phyloP scores from a whole-genome alignment of 805 yeast genomes.

The Yamadazyma paraphyllophila region DNA sequence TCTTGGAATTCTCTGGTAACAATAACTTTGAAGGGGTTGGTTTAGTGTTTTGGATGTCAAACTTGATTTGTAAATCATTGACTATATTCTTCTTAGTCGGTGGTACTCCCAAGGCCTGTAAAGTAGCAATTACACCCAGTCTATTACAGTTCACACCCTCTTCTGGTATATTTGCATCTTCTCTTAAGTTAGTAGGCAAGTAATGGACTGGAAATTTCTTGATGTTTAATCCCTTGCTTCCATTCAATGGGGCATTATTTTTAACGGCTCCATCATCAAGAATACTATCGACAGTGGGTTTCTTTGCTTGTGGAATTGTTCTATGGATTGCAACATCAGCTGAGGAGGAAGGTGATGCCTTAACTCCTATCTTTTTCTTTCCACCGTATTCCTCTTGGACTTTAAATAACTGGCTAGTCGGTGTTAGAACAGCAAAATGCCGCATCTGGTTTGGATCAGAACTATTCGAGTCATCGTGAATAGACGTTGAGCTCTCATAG shows the following conservation, averaged over 20 bases:
- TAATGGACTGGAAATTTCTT: conserved; percentile 32
- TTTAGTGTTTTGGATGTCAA: conserved; percentile 30
- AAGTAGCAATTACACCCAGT: conserved; percentile 12
- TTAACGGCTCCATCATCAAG: conserved; percentile 1
- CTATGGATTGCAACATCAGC: too few relatives aligned
- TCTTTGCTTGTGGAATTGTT: background rate
- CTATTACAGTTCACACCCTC: conserved; percentile 16
- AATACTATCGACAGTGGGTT: conserved; percentile 9
- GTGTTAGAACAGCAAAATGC: conserved; percentile 11
- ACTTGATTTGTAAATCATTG: conserved; percentile 28
- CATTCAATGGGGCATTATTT: background rate
- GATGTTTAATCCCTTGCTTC: conserved; percentile 5
- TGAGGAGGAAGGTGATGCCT: background rate
- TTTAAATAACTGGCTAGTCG: background rate
- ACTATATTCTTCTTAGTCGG: conserved; percentile 28
- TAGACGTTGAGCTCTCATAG: conserved; percentile 32
- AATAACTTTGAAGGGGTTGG: conserved; percentile 21
- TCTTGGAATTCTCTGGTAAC: conserved; percentile 26
- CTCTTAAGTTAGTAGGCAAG: conserved; percentile 23
- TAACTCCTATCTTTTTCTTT: background rate
- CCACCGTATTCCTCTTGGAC: conserved; percentile 9
- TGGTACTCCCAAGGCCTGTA: conserved; percentile 13
- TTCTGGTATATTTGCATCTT: conserved; percentile 6
- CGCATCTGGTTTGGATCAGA: conserved; percentile 14
- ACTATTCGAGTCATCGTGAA: conserved; percentile 25